phyloP scores from a whole-genome alignment of 495 filamentous ascomycete genomes.

The Neurospora sublineolata region DNA sequence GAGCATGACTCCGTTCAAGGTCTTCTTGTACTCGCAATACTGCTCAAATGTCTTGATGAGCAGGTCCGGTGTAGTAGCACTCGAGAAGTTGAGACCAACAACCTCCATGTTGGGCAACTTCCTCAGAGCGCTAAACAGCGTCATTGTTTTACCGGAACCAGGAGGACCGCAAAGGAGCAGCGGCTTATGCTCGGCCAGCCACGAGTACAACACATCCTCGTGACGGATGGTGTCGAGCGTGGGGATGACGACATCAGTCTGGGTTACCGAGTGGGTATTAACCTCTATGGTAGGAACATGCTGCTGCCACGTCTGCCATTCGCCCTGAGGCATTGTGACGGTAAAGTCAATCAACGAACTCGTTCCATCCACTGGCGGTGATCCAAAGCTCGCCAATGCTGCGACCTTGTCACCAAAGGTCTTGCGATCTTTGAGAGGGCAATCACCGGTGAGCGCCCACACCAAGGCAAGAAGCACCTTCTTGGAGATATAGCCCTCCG shows the following conservation, averaged over 20 bases:
- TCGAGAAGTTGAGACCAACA: slow-evolving; percentile 97
- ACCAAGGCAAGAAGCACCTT: slow-evolving; percentile 83
- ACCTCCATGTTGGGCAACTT: slow-evolving; percentile 98
- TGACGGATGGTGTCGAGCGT: slow-evolving; percentile 94
- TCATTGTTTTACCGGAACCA: slow-evolving; percentile 99
- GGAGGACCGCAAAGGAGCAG: slow-evolving; percentile 92
- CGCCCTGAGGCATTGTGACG: slow-evolving; percentile 69
- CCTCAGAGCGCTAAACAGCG: slow-evolving; percentile 87
- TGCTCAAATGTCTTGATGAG: slow-evolving; percentile 98
- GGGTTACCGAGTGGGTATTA: slow-evolving; percentile 92
- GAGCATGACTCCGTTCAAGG: slow-evolving; percentile 87
- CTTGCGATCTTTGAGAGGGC: slow-evolving; percentile 78
- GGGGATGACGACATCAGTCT: slow-evolving; percentile 95
- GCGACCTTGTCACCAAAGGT: slow-evolving; percentile 73
- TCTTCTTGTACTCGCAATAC: slow-evolving; percentile 99
- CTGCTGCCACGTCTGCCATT: slow-evolving; percentile 88
- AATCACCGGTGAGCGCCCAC: slow-evolving; percentile 93
- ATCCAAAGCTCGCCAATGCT: slow-evolving; percentile 69
- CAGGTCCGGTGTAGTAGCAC: slow-evolving; percentile 92
- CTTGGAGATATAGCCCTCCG: slow-evolving; percentile 82
- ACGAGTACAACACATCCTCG: slow-evolving; percentile 95
- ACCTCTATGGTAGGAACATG: slow-evolving; percentile 90
- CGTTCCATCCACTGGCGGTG: slow-evolving; percentile 61
- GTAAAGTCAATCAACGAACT: slow-evolving; percentile 92
- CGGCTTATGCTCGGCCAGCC: slow-evolving; percentile 97